These are phyloP conservation scores for Bacidia gigantensis DNA, from an alignment of 495 filamentous ascomycete species.

Conservation along the genomic window DNA sequence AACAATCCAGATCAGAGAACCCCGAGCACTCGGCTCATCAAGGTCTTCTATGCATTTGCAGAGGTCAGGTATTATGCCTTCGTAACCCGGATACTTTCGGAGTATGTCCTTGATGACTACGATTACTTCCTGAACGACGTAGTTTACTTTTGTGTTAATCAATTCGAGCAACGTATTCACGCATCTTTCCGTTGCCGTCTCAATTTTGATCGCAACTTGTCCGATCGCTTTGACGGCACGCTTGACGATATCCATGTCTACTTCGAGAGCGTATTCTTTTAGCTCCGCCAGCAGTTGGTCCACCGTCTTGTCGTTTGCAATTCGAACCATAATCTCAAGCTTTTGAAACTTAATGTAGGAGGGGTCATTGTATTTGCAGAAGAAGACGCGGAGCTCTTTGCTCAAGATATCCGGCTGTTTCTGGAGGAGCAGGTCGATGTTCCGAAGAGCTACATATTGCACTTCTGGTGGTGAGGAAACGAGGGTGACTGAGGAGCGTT, in stretches of 20 bases:
- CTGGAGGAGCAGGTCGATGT: conserved; percentile 90
- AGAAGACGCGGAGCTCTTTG: conserved; percentile 96
- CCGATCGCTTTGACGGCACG: conserved; percentile 90
- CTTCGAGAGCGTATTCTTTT: conserved; percentile 94
- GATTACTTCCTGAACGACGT: conserved; percentile 95
- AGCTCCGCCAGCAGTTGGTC: conserved; percentile 88
- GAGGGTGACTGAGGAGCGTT: conserved; percentile 56
- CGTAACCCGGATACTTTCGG: conserved; percentile 92
- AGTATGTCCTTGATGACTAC: conserved; percentile 99
- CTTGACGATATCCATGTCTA: conserved; percentile 97
- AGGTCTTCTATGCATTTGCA: conserved; percentile 95
- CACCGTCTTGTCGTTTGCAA: conserved; percentile 94
- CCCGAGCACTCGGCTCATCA: conserved; percentile 85
- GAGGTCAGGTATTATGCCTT: conserved; percentile 90
- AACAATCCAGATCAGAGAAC: conserved; percentile 94
- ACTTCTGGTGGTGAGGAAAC: conserved; percentile 94
- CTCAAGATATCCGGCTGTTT: conserved; percentile 91
- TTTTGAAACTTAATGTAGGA: conserved; percentile 97
- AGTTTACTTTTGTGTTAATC: conserved; percentile 95
- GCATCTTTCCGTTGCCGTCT: conserved; percentile 81
- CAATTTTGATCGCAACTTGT: conserved; percentile 96
- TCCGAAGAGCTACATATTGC: conserved; percentile 90
- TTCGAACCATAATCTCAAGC: conserved; percentile 97
- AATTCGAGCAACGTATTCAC: conserved; percentile 88
- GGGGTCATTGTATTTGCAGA: conserved; percentile 99